Percentiles rank a stretch among this genome's conserved stretches.
Evolutionary conservation across 2,329 filamentous ascomycete genomes (phyloP).

Genomic region (Albifimbria verrucaria): DNA sequence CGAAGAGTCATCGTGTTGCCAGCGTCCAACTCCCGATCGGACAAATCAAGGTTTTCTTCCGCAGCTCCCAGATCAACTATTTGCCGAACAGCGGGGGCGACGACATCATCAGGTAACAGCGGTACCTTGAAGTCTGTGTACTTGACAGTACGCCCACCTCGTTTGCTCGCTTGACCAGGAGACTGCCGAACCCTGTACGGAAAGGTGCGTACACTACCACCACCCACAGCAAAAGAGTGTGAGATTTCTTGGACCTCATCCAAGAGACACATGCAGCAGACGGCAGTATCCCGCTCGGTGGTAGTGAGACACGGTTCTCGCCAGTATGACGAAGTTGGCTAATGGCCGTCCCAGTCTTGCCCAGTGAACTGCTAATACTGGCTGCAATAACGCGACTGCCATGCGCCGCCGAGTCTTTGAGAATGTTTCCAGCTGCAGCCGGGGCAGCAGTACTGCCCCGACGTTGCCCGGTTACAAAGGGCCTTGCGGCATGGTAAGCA

Average conservation of each 20-base stretch:
- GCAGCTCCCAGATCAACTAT: slow-evolving; percentile 48
- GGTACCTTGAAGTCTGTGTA: slow-evolving; percentile 67
- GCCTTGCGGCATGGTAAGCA: slow-evolving; percentile 65
- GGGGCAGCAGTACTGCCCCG: slow-evolving; percentile 41
- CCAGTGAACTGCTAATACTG: slow-evolving; percentile 70
- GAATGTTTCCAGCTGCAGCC: slow-evolving; percentile 35
- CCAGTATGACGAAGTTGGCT: slow-evolving; percentile 70
- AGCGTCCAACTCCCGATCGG: slow-evolving; percentile 50
- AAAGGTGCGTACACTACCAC: slow-evolving; percentile 65
- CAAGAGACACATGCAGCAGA: slow-evolving; percentile 61
- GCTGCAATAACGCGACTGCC: slow-evolving; percentile 70
- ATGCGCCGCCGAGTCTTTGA: slow-evolving; percentile 63
- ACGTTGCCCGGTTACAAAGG: slow-evolving; percentile 53
- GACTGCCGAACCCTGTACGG: slow-evolving; percentile 54
- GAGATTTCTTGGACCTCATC: slow-evolving; percentile 59
- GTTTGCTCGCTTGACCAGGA: slow-evolving; percentile 50
- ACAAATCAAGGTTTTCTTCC: slow-evolving; percentile 53
- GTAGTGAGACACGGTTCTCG: slow-evolving; percentile 71
- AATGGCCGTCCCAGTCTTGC: slow-evolving; percentile 67
- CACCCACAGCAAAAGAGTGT: slow-evolving; percentile 63
- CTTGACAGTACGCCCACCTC: slow-evolving; percentile 52
- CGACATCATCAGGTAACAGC: slow-evolving; percentile 54
- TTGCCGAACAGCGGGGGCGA: slow-evolving; percentile 54
- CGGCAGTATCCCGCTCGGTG: slow-evolving; percentile 50
- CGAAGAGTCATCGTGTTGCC: slow-evolving; percentile 53